Percentiles rank a stretch among this genome's conserved stretches.
Evolutionary conservation across 352 stramenopile genomes (phyloP).

Genomic region (Pythium utonaiense): DNA sequence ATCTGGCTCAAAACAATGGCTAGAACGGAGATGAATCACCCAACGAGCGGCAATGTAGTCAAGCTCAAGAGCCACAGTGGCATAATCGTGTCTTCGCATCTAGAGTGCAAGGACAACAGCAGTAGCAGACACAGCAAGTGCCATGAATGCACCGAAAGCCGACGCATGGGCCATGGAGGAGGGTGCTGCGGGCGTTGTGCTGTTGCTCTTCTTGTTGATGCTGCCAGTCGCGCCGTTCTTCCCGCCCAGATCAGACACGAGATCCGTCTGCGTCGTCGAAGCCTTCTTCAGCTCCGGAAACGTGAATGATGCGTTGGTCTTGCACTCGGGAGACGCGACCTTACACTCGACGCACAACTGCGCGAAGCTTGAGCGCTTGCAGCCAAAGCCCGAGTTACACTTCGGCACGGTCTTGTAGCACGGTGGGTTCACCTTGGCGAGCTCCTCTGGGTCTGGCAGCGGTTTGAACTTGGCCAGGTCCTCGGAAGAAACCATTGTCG

Average conservation of each 20-base stretch:
- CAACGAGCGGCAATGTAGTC: no score
- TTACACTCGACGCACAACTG: constrained; percentile 52
- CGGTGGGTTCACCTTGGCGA: constrained; percentile 39
- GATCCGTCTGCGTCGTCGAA: constrained; percentile 18
- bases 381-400: constrained; percentile 46
- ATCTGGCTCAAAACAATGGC: no score
- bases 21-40: no score
- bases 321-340: not conserved
- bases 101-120: not conserved
- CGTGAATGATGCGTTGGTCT: constrained; percentile 24
- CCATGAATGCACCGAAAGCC: not conserved
- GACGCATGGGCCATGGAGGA: not conserved
- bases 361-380: constrained; percentile 44
- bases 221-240: constrained; percentile 3
- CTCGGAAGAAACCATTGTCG: no score
- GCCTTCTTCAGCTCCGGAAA: constrained; percentile 53
- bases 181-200: not conserved
- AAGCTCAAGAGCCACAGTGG: no score
- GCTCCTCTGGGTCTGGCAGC: constrained; percentile 30
- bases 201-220: not conserved
- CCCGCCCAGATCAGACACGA: constrained; percentile 3
- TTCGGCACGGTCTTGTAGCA: no score
- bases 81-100: no score
- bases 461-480: no score
- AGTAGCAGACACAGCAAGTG: not conserved